Evolutionary conservation across 2,329 filamentous ascomycete species (phyloP).

Genomic region (Botryotinia convoluta): DNA sequence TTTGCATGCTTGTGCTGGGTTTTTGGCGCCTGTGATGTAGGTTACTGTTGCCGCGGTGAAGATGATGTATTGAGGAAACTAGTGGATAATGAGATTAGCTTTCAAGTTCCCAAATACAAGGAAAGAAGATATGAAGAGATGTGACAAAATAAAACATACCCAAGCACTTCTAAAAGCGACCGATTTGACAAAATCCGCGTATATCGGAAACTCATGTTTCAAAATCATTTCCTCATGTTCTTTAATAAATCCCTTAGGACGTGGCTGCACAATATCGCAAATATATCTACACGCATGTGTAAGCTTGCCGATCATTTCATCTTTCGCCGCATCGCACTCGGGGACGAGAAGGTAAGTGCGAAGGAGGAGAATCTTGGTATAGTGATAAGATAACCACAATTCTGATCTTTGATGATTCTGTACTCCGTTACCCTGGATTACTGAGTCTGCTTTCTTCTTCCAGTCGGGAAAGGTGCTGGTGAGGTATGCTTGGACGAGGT

Average conservation of each 20-base stretch:
- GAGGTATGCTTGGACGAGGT: neutral
- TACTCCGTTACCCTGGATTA: neutral
- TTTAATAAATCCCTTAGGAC: neutral
- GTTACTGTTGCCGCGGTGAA: neutral
- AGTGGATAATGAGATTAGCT: neutral
- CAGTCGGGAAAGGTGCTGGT: neutral
- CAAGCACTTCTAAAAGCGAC: neutral
- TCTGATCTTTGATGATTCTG: neutral
- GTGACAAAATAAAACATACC: neutral
- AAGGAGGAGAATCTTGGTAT: neutral
- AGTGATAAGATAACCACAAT: neutral
- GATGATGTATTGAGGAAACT: neutral
- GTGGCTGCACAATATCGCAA: neutral
- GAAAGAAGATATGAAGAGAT: neutral
- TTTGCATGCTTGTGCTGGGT: neutral
- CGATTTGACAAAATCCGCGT: neutral
- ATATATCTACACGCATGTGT: neutral
- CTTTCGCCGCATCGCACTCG: neutral
- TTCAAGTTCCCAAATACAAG: neutral
- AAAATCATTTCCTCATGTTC: neutral
- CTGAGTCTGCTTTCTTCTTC: neutral
- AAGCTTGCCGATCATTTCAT: neutral
- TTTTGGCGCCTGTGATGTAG: neutral
- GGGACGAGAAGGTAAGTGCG: neutral
- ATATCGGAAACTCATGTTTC: neutral